A percentile compares a stretch with the other conserved stretches of the same genome.
These are phyloP conservation scores for Claviceps digitariae DNA, from an alignment of 2,329 filamentous ascomycete genomes.

Conservation along the genomic window DNA sequence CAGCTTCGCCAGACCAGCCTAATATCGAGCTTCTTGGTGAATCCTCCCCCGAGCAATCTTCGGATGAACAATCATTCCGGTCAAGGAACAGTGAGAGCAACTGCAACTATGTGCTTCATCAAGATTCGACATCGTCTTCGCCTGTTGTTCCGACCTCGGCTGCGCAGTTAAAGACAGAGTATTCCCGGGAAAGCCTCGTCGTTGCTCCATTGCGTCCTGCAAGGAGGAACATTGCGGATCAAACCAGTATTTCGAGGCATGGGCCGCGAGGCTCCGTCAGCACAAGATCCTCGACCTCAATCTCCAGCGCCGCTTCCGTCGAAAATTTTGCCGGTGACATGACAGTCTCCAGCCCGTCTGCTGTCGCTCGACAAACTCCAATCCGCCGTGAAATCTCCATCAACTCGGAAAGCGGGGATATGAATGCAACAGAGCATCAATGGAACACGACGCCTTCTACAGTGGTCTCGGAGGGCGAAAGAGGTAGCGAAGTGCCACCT, in stretches of 20 bases:
- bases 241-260: conserved; percentile 33
- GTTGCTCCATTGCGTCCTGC: conserved; percentile 40
- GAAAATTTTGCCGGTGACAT: conserved; percentile 27
- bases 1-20: conserved; percentile 27
- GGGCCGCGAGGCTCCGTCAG: conserved; percentile 40
- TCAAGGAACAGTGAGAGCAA: conserved; percentile 26
- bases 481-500: conserved; percentile 34
- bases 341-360: conserved; percentile 8
- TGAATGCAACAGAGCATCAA: conserved; percentile 34
- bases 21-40: conserved; percentile 40
- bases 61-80: conserved; percentile 20
- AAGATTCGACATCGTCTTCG: conserved; percentile 22
- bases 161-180: conserved; percentile 21
- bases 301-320: conserved; percentile 36
- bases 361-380: too few species aligned
- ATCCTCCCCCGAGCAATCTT: conserved; percentile 30
- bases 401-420: neutral
- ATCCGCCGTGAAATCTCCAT: too few species aligned
- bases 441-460: conserved; percentile 53
- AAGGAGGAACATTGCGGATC: conserved; percentile 34
- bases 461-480: conserved; percentile 48
- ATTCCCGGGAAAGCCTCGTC: conserved; percentile 47
- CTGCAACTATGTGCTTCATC: conserved; percentile 41
- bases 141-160: neutral
- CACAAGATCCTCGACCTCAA: conserved; percentile 39